Evolutionary conservation across 352 stramenopile genomes (phyloP).

Genomic region (Vaucheria bursata): DNA sequence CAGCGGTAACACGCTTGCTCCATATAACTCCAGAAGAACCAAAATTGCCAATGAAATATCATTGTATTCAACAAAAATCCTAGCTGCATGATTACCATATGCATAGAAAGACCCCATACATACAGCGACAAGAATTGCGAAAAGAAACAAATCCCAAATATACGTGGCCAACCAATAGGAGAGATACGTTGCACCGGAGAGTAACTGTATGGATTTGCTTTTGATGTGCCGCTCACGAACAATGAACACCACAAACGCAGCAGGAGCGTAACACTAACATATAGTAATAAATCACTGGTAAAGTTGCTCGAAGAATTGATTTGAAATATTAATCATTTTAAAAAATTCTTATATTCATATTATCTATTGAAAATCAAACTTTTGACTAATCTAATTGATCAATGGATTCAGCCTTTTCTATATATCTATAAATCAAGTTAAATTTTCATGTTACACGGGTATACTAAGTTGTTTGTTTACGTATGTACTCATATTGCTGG

Average conservation of each 20-base stretch:
- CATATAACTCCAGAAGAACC: constrained; percentile 56
- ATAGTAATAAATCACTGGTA: no score
- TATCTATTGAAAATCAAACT: no score
- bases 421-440: no score
- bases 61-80: not conserved
- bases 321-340: no score
- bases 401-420: no score
- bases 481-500: no score
- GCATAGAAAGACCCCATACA: constrained; percentile 30
- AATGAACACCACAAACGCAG: constrained; percentile 57
- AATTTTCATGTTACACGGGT: no score
- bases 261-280: constrained; percentile 40
- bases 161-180: constrained; percentile 91
- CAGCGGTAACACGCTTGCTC: constrained; percentile 53
- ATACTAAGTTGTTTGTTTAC: no score
- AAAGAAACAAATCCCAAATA: constrained; percentile 75
- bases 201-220: constrained; percentile 66
- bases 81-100: constrained; percentile 14
- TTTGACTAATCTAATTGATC: no score
- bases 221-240: constrained; percentile 85
- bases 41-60: not conserved
- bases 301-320: no score
- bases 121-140: constrained; percentile 21
- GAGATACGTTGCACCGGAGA: constrained; percentile 79
- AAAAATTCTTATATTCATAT: no score